A percentile compares a stretch with the other conserved stretches of the same genome.
phyloP scores from a whole-genome alignment of 371 early-diverging fungal species.

The Mortierella sp. region DNA sequence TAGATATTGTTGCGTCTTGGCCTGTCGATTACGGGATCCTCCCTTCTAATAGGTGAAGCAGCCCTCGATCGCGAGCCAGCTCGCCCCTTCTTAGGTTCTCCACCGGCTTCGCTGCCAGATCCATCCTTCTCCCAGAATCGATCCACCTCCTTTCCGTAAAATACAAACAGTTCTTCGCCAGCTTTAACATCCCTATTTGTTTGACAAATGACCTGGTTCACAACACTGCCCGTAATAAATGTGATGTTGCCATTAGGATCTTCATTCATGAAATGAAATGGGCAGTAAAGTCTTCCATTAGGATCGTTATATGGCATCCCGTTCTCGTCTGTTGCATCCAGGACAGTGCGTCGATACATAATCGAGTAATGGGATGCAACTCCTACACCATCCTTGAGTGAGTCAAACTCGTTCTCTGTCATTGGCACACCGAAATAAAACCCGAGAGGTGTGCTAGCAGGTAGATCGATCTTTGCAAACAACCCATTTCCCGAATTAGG shows the following conservation, averaged over 20 bases:
- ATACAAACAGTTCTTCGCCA: slow-evolving; percentile 87
- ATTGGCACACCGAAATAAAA: slow-evolving; percentile 95
- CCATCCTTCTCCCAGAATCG: slow-evolving; percentile 49
- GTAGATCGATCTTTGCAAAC: slow-evolving; percentile 81
- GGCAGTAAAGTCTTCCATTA: slow-evolving; percentile 76
- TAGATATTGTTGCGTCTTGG: slow-evolving; percentile 44
- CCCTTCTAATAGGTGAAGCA: slow-evolving; percentile 25
- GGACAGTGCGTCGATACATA: slow-evolving; percentile 84
- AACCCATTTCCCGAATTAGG: slow-evolving; percentile 81
- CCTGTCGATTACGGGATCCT: slow-evolving; percentile 27
- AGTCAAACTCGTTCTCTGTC: slow-evolving; percentile 91
- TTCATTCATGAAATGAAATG: slow-evolving; percentile 92
- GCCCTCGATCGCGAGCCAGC: slow-evolving; percentile 45
- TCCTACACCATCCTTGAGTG: slow-evolving; percentile 84
- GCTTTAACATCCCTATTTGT: slow-evolving; percentile 72
- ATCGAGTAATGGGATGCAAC: slow-evolving; percentile 83
- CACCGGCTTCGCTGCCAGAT: slow-evolving; percentile 16
- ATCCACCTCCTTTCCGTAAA: slow-evolving; percentile 77
- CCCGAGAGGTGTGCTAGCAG: slow-evolving; percentile 79
- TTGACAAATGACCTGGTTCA: slow-evolving; percentile 86
- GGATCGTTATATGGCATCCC: slow-evolving; percentile 80
- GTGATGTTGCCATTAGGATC: slow-evolving; percentile 72
- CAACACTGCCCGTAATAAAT: slow-evolving; percentile 78
- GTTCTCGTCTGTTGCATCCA: slow-evolving; percentile 87
- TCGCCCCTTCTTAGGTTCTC: slow-evolving; percentile 18